Conservation (phyloP, 345 rosid genomes). For the Stellera chamaejasme region DNA sequence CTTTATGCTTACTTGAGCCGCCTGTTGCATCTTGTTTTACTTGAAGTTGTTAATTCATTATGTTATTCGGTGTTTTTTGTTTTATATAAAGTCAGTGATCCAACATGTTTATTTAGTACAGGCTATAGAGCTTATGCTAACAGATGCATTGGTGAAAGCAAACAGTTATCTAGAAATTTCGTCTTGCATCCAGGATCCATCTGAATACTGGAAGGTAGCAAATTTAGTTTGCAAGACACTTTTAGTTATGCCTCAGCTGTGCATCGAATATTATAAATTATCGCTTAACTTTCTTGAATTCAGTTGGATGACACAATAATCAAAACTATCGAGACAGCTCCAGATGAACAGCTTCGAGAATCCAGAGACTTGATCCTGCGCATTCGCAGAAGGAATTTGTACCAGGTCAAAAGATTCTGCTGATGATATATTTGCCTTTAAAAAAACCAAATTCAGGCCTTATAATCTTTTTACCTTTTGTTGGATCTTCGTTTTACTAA, state of each 20-base stretch:
- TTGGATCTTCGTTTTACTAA: slow-evolving; percentile 1
- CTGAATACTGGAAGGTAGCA: slow-evolving; percentile 86
- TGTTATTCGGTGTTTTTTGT: neutral
- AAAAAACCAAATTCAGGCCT: neutral
- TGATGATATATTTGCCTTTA: slow-evolving; percentile 3
- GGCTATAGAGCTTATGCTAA: slow-evolving; percentile 92
- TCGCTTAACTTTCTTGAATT: slow-evolving; percentile 13
- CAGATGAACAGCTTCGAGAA: slow-evolving; percentile 62
- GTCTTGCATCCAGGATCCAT: slow-evolving; percentile 56
- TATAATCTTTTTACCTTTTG: neutral
- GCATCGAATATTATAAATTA: slow-evolving; percentile 4
- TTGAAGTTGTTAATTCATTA: neutral
- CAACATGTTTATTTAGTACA: slow-evolving; percentile 21
- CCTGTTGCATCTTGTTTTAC: neutral
- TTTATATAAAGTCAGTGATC: slow-evolving; percentile 3
- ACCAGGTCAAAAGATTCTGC: slow-evolving; percentile 44
- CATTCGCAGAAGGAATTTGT: slow-evolving; percentile 77
- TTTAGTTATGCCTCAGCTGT: neutral
- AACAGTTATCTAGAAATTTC: slow-evolving; percentile 55
- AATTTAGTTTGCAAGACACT: slow-evolving; percentile 8
- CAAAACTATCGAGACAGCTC: slow-evolving; percentile 76
- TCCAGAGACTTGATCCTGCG: slow-evolving; percentile 72
- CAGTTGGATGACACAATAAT: slow-evolving; percentile 89
- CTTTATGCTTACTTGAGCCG: neutral
- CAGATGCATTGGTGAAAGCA: slow-evolving; percentile 82